Conservation (phyloP, 495 filamentous ascomycete genomes). For the Hypoxylon cercidicola region DNA sequence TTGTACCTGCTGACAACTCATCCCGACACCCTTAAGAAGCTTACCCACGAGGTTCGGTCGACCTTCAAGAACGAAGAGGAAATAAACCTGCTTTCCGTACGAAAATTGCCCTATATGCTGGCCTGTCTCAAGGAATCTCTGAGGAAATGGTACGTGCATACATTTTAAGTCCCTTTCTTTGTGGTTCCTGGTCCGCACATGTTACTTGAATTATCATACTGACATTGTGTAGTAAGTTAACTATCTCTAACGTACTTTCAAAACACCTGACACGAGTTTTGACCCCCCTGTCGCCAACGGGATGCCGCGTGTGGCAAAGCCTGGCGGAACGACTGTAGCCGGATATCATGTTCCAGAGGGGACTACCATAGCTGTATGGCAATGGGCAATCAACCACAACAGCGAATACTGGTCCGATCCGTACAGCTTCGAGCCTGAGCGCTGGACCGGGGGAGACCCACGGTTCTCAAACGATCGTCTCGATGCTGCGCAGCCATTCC, state of each 20-base stretch:
- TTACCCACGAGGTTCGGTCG: constrained; percentile 60
- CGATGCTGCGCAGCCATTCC: constrained; percentile 63
- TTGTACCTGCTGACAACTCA: constrained; percentile 60
- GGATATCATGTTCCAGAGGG: constrained; percentile 58
- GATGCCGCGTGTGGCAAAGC: constrained; percentile 57
- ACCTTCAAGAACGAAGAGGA: constrained; percentile 57
- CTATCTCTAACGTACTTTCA: no score
- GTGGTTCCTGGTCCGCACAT: no score
- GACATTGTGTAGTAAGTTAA: no score
- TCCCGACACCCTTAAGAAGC: constrained; percentile 49
- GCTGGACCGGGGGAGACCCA: constrained; percentile 54
- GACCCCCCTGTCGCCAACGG: constrained; percentile 63
- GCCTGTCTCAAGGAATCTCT: constrained; percentile 66
- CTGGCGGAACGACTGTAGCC: constrained; percentile 58
- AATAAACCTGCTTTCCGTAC: constrained; percentile 58
- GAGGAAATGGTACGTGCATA: constrained; percentile 38
- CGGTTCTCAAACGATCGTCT: constrained; percentile 55
- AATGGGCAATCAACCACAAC: constrained; percentile 58
- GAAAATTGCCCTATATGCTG: constrained; percentile 60
- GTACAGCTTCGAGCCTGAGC: constrained; percentile 60
- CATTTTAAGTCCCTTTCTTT: no score
- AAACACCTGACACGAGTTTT: no score
- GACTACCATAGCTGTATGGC: constrained; percentile 61
- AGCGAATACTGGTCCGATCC: constrained; percentile 55
- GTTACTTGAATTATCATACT: no score